Conservation (phyloP, 75 land plant genomes). For the Azolla pinnata region DNA sequence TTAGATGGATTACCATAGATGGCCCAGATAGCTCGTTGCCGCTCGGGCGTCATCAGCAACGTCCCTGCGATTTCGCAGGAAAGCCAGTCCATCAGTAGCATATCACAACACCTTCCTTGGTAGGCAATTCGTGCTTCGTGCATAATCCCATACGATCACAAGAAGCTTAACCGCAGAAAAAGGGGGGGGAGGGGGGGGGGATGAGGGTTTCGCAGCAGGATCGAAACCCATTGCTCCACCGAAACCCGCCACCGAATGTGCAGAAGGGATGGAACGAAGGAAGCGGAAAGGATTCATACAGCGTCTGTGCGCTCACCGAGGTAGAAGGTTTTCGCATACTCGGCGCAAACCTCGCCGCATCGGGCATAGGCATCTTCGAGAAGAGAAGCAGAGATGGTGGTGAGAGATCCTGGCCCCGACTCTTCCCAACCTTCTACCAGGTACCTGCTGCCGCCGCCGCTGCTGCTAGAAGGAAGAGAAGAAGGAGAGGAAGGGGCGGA, state of each 20-base stretch:
- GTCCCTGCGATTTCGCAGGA: no score
- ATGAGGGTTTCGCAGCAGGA: no score
- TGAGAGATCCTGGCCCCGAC: slow-evolving; percentile 8
- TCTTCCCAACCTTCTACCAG: not conserved
- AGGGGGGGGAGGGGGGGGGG: no score
- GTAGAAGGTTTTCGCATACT: slow-evolving; percentile 67
- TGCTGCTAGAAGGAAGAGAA: no score
- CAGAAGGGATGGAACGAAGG: no score
- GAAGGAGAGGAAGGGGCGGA: not conserved
- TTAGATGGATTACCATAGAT: slow-evolving; percentile 57
- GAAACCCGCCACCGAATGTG: not conserved
- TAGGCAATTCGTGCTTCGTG: no score
- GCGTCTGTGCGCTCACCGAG: slow-evolving; percentile 23
- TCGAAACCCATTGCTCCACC: no score
- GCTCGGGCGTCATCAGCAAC: slow-evolving; percentile 56
- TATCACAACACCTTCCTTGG: no score
- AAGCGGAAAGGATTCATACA: no score
- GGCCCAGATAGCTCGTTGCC: slow-evolving; percentile 59
- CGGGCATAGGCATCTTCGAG: slow-evolving; percentile 43
- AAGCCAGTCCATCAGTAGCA: no score
- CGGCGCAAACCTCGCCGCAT: slow-evolving; percentile 53
- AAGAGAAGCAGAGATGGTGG: slow-evolving; percentile 14
- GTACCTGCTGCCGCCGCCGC: not conserved
- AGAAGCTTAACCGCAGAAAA: no score
- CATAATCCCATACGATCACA: no score